Evolutionary conservation across 2,329 filamentous ascomycete species (phyloP), one percentile per base, ranked within the genome.

Genomic region (Plenodomus tracheiphilus): DNA sequence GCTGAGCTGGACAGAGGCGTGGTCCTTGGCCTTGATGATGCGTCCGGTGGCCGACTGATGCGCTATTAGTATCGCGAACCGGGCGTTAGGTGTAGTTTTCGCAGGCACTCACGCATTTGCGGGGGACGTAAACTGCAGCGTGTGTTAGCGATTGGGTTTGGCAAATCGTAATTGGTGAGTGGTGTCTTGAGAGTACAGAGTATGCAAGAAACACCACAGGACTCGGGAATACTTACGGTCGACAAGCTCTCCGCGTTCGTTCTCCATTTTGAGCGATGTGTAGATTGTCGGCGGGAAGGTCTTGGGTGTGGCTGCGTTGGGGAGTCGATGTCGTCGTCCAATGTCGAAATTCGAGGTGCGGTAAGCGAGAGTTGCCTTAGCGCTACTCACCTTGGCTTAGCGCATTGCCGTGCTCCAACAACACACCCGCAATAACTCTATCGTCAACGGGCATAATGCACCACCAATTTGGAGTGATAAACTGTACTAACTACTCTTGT

Each of bases 21-120:
- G 94, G 82, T 99, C 94, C 84, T 97, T 97, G 84, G 94, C 91
- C 85, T 97, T 97, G 87, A 99, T 97, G 85, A 97, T 97, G 82
- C 94, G 91, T 90, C 96, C 61, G 50, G 62, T 65, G 46, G 61
- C 62, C 43, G 60, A 62, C 58, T 63, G 48, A 35, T n/a, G n/a
- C 34, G 40, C 28, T 13, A 43, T 65, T 62, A 65, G 59, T 57
- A 61, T 62, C 52, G 59, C 51, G 42, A 11, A 38, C 43, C 36
- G 43, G 37, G 20, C 37, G 28, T 48, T 41, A 49, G 46, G 19
- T 22, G 22, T 38, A 39, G 11, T 15, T 47, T 41, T 39, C 46
- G 45, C 45, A 22, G 47, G 40, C 16, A 62, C 62, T 64, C 52
- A 65, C 62, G 93, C 65, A 68, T 63, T 67, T 64, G 58, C 62